Evolutionary conservation across 2,329 filamentous ascomycete genomes (phyloP), one percentile per base, ranked within the genome.

Genomic region (Coniella lustricola): DNA sequence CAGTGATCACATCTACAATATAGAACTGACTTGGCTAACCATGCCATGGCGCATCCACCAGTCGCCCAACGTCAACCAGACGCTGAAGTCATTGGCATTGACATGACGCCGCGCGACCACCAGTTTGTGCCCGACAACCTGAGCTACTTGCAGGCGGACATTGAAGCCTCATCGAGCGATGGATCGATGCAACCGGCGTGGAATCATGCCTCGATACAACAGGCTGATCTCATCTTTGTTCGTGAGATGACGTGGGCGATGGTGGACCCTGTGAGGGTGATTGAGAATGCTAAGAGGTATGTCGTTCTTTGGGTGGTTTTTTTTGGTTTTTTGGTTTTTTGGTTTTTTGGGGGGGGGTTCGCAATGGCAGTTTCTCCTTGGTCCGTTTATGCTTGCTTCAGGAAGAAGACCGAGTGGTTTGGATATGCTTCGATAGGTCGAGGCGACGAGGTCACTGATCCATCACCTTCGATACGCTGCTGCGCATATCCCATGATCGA

Each of bases 61-160:
- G 72, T 73, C 44, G 72, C 69, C 39, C 71, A 74, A 47, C 60
- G 58, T 29, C 71, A 66, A 36, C 71, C 71, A 29, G 67, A 70
- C 39, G 70, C 71, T 34, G 65, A 64, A 32, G 65, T 74, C n/a
- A 66, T 70, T 34, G 73, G 72, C 33, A 65, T 66, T 29, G 69
- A 73, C 54, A 60, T 73, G 12, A 69, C 68, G 9, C 67, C 67
- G 7, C 70, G 71, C n/a, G 68, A 73, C 39, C 67, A 67, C 3
- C 58, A 60, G 21, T 70, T 64, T 59, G 71, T 78, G 7, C 78
- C 79, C 3, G 72, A 76, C 3, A 81, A 80, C 54, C 68, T 78
- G 17, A 67, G 67, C 20, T 80, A 79, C 55, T 64, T 77, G 57
- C 68, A 81, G 10, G 78, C 82, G 50, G 78, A 82, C 53, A 68